Base-by-base conservation (phyloP, 129 eudicot genomes). In the Chrysanthemum seticuspe region DNA sequence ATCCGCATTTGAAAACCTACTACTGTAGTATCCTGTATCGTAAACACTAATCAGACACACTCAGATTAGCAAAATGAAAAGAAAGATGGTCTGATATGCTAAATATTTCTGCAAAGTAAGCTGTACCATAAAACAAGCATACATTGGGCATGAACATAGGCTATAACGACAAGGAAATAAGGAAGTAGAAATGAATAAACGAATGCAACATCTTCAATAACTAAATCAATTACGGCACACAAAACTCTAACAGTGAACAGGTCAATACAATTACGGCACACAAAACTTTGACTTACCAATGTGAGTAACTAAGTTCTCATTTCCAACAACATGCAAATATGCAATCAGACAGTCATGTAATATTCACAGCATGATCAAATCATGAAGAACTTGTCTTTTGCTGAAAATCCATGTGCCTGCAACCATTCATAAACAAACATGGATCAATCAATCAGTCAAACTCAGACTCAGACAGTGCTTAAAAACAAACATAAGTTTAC, bases 351-450 rank as follows among this genome's bases (percentile, higher is more conserved):
- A 9, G 54, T 74, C 58, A 8, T 54, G 45, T 65, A 40, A 74
- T 21, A 75, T 55, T 66, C 57, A 67, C 29, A 56, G 31, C 56
- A 52, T 6, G 65, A 40, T 3, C 25, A 13, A 23, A 65, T 75
- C 67, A 76, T 25, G 74, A 76, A 47, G 74, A 5, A 5, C 21
- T 68, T 49, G 61, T 10, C 59, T 47, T 71, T 29, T 19, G 68
- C 87, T 86, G 84, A 83, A 79, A 52, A 40, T 89, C 92, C 81
- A 79, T 78, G 72, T 79, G 84, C 81, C 96, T 89, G 88, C 81
- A 80, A 52, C 68, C 60, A 71, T 62, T 52, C 15, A 61, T 52
- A 62, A 44, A 59, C 70, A 67, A 80, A 55, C 51, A 48, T 23
- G n/a, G 2, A 3, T 62, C 59, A 21, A 27, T 73, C 31, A 61